phyloP scores from a whole-genome alignment of 805 yeast species.

The Teunomyces barrocoloradensis region DNA sequence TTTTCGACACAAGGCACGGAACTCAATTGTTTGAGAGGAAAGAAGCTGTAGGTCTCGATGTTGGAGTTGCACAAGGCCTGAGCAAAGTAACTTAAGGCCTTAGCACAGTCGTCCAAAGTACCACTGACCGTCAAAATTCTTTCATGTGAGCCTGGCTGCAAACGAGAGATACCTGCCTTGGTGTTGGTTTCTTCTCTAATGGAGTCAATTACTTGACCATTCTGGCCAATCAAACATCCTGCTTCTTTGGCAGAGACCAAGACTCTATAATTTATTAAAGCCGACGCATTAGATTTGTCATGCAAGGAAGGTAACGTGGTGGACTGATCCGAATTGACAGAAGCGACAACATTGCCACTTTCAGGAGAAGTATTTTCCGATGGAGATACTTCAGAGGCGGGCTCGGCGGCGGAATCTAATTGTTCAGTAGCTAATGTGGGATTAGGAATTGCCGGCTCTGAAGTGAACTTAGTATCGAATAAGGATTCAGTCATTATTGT shows the following conservation, averaged over 20 bases:
- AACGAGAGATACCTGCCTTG: conserved; percentile 83
- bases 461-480: conserved; percentile 32
- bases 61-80: conserved; percentile 53
- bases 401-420: not conserved
- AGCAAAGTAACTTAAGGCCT: conserved; percentile 69
- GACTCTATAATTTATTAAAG: conserved; percentile 46
- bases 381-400: not conserved
- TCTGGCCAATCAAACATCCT: conserved; percentile 85
- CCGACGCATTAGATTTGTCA: conserved; percentile 25
- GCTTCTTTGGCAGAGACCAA: conserved; percentile 83
- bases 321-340: conserved; percentile 9
- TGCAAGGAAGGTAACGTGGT: conserved; percentile 27
- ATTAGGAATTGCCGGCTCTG: conserved; percentile 9
- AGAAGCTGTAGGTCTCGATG: conserved; percentile 44
- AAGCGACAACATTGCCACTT: not conserved
- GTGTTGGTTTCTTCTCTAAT: conserved; percentile 74
- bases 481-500: conserved; percentile 29
- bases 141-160: conserved; percentile 77
- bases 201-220: conserved; percentile 72
- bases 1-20: conserved; percentile 51
- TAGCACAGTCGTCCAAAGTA: conserved; percentile 61
- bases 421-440: conserved; percentile 1
- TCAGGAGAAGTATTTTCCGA: not conserved
- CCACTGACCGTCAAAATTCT: conserved; percentile 81
- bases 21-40: conserved; percentile 60